Evolutionary conservation across 2,329 filamentous ascomycete species (phyloP).

Genomic region (Sphaerostilbella broomeana): DNA sequence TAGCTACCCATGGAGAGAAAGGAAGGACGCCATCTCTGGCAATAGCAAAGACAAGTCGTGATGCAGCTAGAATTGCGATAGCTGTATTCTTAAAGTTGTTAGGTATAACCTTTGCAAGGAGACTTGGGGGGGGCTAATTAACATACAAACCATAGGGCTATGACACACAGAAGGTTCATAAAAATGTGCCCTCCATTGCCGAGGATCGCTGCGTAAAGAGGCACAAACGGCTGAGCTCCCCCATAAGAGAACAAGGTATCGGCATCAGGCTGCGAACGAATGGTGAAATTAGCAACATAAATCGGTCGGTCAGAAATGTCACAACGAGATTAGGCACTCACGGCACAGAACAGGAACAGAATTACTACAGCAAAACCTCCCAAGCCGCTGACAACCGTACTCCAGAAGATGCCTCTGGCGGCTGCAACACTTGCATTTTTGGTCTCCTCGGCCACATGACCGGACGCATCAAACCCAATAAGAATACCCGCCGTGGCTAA

Average conservation of each 20-base stretch:
- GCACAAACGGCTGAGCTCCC: slow-evolving; percentile 51
- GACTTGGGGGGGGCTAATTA: no score
- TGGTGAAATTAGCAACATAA: no score
- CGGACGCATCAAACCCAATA: slow-evolving; percentile 54
- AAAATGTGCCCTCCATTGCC: slow-evolving; percentile 50
- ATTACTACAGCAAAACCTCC: slow-evolving; percentile 50
- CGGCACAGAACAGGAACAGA: slow-evolving; percentile 52
- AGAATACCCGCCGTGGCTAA: slow-evolving; percentile 53
- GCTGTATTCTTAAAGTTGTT: slow-evolving; percentile 43
- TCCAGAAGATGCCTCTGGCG: slow-evolving; percentile 54
- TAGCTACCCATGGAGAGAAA: slow-evolving; percentile 50
- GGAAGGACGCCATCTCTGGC: slow-evolving; percentile 55
- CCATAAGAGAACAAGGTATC: slow-evolving; percentile 46
- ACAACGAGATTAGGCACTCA: no score
- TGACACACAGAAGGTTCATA: slow-evolving; percentile 51
- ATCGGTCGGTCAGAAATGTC: no score
- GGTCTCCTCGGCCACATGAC: slow-evolving; percentile 55
- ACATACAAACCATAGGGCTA: slow-evolving; percentile 44
- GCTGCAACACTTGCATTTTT: slow-evolving; percentile 49
- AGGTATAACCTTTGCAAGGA: no score
- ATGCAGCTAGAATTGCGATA: slow-evolving; percentile 51
- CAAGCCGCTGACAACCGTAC: slow-evolving; percentile 48
- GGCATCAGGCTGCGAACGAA: slow-evolving; percentile 40
- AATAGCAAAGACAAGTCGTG: slow-evolving; percentile 54
- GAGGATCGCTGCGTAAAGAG: slow-evolving; percentile 49